These are phyloP conservation scores for Arthrobotrys musiformis DNA, from an alignment of 2,329 filamentous ascomycete genomes.

Conservation along the genomic window DNA sequence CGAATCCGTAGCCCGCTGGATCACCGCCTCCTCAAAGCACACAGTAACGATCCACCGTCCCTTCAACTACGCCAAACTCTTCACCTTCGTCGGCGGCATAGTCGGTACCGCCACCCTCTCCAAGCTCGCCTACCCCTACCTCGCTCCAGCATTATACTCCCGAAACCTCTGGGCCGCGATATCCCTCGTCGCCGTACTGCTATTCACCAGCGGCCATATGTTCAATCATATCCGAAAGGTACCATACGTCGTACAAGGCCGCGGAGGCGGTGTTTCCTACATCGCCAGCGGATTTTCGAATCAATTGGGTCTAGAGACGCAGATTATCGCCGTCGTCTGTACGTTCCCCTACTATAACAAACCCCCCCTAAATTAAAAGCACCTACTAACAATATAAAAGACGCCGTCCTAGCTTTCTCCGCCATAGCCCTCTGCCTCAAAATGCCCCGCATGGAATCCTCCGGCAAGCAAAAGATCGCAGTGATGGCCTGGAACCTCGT, in stretches of 20 bases:
- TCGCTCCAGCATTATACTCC: constrained; percentile 84
- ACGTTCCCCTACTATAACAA: constrained; percentile 67
- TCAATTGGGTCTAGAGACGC: constrained; percentile 93
- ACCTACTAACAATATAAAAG: too few species aligned
- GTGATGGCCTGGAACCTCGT: constrained; percentile 82
- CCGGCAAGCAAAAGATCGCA: constrained; percentile 80
- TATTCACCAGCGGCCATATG: constrained; percentile 98
- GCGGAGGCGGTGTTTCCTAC: constrained; percentile 85
- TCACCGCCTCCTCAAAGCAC: constrained; percentile 73
- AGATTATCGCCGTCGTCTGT: constrained; percentile 95
- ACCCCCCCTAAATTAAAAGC: constrained; percentile 26
- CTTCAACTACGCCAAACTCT: constrained; percentile 84
- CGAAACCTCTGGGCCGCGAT: constrained; percentile 93
- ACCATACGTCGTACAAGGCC: constrained; percentile 88
- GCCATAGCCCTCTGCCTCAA: constrained; percentile 91
- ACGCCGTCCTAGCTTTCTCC: constrained; percentile 85
- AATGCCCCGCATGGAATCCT: constrained; percentile 85
- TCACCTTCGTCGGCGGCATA: constrained; percentile 74
- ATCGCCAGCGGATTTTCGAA: constrained; percentile 92
- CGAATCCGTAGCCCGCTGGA: constrained; percentile 68
- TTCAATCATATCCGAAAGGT: constrained; percentile 98
- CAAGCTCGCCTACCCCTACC: constrained; percentile 78
- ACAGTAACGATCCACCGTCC: constrained; percentile 83
- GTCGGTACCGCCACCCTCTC: constrained; percentile 76
- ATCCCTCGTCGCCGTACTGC: constrained; percentile 85